Conservation (phyloP, 352 stramenopile species). For the Albugo laibachii region DNA sequence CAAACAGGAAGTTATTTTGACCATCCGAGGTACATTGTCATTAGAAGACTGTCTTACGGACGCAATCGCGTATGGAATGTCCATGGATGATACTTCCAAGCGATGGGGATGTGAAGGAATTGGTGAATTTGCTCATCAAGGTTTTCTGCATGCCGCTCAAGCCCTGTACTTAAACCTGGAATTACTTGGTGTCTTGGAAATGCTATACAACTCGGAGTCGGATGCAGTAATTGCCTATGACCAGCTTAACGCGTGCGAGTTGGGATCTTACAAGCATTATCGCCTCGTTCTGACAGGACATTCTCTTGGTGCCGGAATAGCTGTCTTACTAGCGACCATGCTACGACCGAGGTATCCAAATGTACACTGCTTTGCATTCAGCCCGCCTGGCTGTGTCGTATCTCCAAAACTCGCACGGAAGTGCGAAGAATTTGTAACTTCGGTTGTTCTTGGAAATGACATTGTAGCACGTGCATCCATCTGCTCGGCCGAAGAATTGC, state of each 20-base stretch:
- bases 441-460: conserved; percentile 64
- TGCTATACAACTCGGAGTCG: conserved; percentile 57
- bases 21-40: conserved; percentile 67
- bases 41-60: conserved; percentile 77
- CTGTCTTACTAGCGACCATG: conserved; percentile 56
- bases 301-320: conserved; percentile 55
- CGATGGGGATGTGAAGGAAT: conserved; percentile 44
- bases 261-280: conserved; percentile 46
- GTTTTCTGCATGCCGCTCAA: conserved; percentile 60
- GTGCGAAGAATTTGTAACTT: conserved; percentile 43
- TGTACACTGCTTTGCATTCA: conserved; percentile 63
- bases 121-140: conserved; percentile 63
- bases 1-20: conserved; percentile 48
- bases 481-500: conserved; percentile 46
- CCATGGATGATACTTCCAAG: conserved; percentile 40
- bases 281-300: conserved; percentile 59
- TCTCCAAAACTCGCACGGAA: conserved; percentile 37
- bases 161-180: conserved; percentile 52
- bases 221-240: conserved; percentile 20
- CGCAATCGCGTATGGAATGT: conserved; percentile 64
- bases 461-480: conserved; percentile 69
- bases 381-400: conserved; percentile 56
- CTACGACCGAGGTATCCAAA: conserved; percentile 58
- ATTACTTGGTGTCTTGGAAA: conserved; percentile 54
- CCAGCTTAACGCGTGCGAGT: conserved; percentile 35